A percentile compares a stretch with the other conserved stretches of the same genome.
Evolutionary conservation across 768 basidiomycete genomes (phyloP).

Genomic region (Kwoniella dejecticola): DNA sequence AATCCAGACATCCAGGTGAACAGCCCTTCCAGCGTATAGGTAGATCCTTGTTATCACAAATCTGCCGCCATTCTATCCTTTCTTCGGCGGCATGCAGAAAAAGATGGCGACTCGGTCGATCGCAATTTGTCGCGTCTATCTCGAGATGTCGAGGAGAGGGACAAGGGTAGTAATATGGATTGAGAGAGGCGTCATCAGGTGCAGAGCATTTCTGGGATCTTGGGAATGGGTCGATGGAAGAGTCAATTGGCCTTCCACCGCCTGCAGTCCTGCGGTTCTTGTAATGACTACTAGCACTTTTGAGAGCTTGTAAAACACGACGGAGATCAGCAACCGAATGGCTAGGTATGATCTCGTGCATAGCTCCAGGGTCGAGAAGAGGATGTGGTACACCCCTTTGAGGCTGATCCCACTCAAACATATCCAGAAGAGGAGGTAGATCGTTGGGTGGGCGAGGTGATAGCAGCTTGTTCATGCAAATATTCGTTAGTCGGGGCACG

Average conservation of each 20-base stretch:
- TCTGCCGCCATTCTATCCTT: slow-evolving; percentile 47
- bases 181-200: slow-evolving; percentile 48
- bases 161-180: slow-evolving; percentile 50
- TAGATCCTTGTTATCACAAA: slow-evolving; percentile 31
- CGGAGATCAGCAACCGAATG: slow-evolving; percentile 17
- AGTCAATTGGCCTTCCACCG: background rate
- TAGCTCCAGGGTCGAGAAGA: slow-evolving; percentile 29
- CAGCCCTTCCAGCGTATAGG: slow-evolving; percentile 52
- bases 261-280: background rate
- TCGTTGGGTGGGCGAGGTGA: slow-evolving; percentile 43
- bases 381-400: slow-evolving; percentile 35
- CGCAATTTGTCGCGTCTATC: slow-evolving; percentile 3
- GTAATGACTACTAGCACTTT: slow-evolving; percentile 23
- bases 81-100: slow-evolving; percentile 50
- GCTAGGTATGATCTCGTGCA: slow-evolving; percentile 35
- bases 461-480: slow-evolving; percentile 44
- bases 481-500: slow-evolving; percentile 31
- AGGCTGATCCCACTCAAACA: slow-evolving; percentile 40
- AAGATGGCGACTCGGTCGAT: slow-evolving; percentile 32
- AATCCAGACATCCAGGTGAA: slow-evolving; percentile 47
- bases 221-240: slow-evolving; percentile 29
- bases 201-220: slow-evolving; percentile 24
- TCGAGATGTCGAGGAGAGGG: slow-evolving; percentile 46
- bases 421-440: slow-evolving; percentile 48
- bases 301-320: slow-evolving; percentile 32